Base-by-base conservation (phyloP, 2,329 filamentous ascomycete genomes). In the Phoma sp. region DNA sequence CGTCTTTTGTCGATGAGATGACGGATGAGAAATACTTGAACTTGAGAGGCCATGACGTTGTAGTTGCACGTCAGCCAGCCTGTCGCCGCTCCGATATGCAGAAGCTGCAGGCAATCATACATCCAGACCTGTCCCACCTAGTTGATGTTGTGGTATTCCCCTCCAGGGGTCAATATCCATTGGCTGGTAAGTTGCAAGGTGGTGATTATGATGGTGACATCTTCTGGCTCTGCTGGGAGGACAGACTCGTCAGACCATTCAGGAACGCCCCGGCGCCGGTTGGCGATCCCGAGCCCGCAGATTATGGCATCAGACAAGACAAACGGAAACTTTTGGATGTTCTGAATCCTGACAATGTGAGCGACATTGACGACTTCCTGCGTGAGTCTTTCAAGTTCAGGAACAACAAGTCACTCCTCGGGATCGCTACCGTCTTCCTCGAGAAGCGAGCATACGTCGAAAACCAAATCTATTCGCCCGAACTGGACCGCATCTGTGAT, bases 91-190 rank as follows among this genome's bases (percentile, higher is more conserved):
- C 86, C 25, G 90, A 95, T 58, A 85, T 94, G 0, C 90, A 93
- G 64, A 88, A 83, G 51, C 73, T 80, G 1, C 70, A 68, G 29
- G 80, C 81, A 1, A 78, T 84, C 0, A 81, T 76, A 62, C 80
- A 81, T n/a, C 80, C 81, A 0, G 81, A 86, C 37, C 76, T 94
- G 0, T 84, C 87, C 3, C 83, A 85, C 2, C 74, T 96, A 0
- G 89, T 89, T 57, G 89, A 97, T 63, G 87, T 96, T 1, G 81
- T 95, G 13, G 82, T 97, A 0, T 97, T 98, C 62, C 81, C 90
- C 0, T 80, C 79, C 0, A 84, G 82, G 55, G 89, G 89, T 0
- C 69, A 81, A 24, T 77, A 75, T 0, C 84, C 90, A 0, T 79
- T 92, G 0, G 91, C 90, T 0, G 83, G 85, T 8, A 87, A 88